Base-by-base conservation (phyloP, 768 basidiomycete species). In the Mycena rosella region DNA sequence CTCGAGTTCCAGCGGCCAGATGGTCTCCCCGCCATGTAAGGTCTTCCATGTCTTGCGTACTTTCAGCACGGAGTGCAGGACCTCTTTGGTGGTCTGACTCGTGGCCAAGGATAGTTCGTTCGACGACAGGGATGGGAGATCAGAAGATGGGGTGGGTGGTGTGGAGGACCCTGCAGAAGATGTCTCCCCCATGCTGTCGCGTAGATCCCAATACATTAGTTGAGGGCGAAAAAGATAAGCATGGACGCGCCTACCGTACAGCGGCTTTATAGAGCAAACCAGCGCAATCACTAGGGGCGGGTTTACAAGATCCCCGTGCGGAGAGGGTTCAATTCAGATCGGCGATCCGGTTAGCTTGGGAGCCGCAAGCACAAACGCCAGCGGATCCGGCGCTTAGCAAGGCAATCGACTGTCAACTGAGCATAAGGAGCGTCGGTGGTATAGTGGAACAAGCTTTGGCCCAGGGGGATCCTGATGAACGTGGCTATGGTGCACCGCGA, bases 1-100 rank as follows among this genome's bases (percentile, higher is more conserved):
- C 80, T 94, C 92, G 59, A 94, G 87, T 71, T 90, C 86, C 17
- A 89, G 90, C 51, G n/a, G n/a, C n/a, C n/a, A n/a, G n/a, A n/a
- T n/a, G n/a, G n/a, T n/a, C n/a, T n/a, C n/a, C n/a, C n/a, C n/a
- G n/a, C n/a, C n/a, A n/a, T n/a, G n/a, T n/a, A n/a, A n/a, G n/a
- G n/a, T n/a, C n/a, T n/a, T n/a, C n/a, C n/a, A n/a, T n/a, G n/a
- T n/a, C n/a, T n/a, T n/a, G n/a, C n/a, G n/a, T n/a, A n/a, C n/a
- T n/a, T n/a, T n/a, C n/a, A n/a, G n/a, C n/a, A n/a, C n/a, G n/a
- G n/a, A n/a, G n/a, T n/a, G n/a, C n/a, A n/a, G n/a, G n/a, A n/a
- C n/a, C n/a, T n/a, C n/a, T n/a, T n/a, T n/a, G n/a, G 92, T 84
- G 45, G 78, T 76, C 48, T 79, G 67, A 69, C 77, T 80, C 15